A percentile compares a stretch with the other conserved stretches of the same genome.
Conservation (phyloP, 805 yeast genomes). For the Pichia insulana region DNA sequence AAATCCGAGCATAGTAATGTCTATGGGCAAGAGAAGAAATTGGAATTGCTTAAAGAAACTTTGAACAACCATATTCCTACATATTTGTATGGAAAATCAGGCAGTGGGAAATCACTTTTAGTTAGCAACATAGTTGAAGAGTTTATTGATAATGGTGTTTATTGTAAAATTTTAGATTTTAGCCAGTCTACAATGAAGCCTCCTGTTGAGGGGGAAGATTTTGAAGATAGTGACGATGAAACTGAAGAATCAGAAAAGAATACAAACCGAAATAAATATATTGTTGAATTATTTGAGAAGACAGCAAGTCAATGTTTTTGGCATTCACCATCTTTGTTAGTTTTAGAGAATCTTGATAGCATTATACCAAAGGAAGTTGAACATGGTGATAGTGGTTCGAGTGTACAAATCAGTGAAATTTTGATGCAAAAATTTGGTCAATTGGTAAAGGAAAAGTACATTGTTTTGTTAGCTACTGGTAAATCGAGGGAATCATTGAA, state of each 20-base stretch:
- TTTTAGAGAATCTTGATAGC: slow-evolving; percentile 73
- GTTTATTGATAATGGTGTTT: slow-evolving; percentile 35
- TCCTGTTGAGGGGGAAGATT: background rate
- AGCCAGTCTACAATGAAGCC: slow-evolving; percentile 18
- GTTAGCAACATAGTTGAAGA: slow-evolving; percentile 33
- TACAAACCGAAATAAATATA: slow-evolving; percentile 5
- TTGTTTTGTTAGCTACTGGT: slow-evolving; percentile 56
- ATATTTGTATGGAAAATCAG: slow-evolving; percentile 64
- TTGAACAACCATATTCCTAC: slow-evolving; percentile 41
- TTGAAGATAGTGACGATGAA: background rate
- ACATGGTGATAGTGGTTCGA: slow-evolving; percentile 45
- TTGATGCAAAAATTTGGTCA: slow-evolving; percentile 38
- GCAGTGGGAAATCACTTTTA: slow-evolving; percentile 71
- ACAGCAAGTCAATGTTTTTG: slow-evolving; percentile 43
- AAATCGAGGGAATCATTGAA: slow-evolving; percentile 60
- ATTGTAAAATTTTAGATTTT: slow-evolving; percentile 34
- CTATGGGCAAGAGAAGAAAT: slow-evolving; percentile 48
- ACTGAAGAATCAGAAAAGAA: background rate
- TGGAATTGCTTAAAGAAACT: slow-evolving; percentile 32
- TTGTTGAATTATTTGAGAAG: slow-evolving; percentile 37
- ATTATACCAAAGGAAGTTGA: slow-evolving; percentile 59
- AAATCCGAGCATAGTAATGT: slow-evolving; percentile 19
- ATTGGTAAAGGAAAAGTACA: slow-evolving; percentile 37
- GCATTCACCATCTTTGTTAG: slow-evolving; percentile 67
- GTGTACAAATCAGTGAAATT: slow-evolving; percentile 58